phyloP scores from a whole-genome alignment of 2,329 filamentous ascomycete genomes.

The Ophiocordyceps polyrhachis-furcata region DNA sequence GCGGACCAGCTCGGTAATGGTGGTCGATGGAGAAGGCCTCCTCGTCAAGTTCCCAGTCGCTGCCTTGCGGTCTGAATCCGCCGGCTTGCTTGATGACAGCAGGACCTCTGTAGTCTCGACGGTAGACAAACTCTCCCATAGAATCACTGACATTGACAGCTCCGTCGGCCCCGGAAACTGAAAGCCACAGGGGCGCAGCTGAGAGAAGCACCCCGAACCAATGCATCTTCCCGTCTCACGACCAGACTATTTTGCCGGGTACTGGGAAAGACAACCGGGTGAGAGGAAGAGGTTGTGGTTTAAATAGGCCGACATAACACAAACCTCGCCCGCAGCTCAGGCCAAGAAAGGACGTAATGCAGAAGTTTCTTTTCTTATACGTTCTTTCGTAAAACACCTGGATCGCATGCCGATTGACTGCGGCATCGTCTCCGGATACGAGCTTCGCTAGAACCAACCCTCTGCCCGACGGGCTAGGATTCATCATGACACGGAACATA shows the following conservation, averaged over 20 bases:
- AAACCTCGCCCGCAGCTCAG: too few species aligned
- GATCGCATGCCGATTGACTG: too few species aligned
- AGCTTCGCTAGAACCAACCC: background rate
- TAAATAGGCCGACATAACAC: too few species aligned
- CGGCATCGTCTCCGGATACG: background rate
- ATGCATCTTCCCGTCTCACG: background rate
- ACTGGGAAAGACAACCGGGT: too few species aligned
- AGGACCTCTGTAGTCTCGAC: constrained; percentile 2
- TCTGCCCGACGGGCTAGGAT: background rate
- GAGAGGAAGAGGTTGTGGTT: too few species aligned
- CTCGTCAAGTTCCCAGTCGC: background rate
- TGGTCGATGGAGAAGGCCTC: background rate
- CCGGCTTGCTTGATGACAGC: background rate
- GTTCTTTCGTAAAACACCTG: too few species aligned
- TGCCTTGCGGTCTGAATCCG: constrained; percentile 2
- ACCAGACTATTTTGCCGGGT: too few species aligned
- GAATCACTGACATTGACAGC: background rate
- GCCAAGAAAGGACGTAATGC: too few species aligned
- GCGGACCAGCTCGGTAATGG: constrained; percentile 1
- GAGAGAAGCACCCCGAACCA: background rate
- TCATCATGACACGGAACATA: background rate
- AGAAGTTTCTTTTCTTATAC: too few species aligned
- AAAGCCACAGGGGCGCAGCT: background rate
- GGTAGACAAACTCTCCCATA: constrained; percentile 1
- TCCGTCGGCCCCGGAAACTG: background rate